Conservation (phyloP, 345 rosid genomes). For the Eutrema heterophyllum region DNA sequence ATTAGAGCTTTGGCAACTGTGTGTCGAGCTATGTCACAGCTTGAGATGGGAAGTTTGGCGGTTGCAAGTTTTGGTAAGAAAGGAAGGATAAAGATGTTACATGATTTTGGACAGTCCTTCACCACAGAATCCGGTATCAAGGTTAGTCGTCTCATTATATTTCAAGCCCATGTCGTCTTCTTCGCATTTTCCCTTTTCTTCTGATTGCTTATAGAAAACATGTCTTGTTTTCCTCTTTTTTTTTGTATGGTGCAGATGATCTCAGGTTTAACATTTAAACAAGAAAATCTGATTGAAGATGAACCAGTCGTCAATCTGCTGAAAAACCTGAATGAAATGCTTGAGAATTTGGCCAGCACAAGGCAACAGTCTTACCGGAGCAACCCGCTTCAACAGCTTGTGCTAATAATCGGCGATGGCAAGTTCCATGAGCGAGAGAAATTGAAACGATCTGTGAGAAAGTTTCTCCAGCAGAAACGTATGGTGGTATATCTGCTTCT, state of each 20-base stretch:
- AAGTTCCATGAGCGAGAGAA: constrained; percentile 84
- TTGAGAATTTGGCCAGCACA: constrained; percentile 57
- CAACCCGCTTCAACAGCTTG: constrained; percentile 94
- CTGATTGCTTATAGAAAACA: not conserved
- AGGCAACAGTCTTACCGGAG: constrained; percentile 88
- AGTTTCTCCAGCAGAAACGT: constrained; percentile 64
- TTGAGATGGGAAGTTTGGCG: constrained; percentile 92
- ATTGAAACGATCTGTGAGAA: constrained; percentile 66
- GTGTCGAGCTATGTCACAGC: constrained; percentile 86
- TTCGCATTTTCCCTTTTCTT: not conserved
- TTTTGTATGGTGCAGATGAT: constrained; percentile 53
- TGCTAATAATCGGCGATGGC: constrained; percentile 84
- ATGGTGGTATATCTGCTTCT: constrained; percentile 90
- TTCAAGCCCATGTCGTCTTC: not conserved
- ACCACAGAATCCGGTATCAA: constrained; percentile 77
- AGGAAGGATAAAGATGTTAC: constrained; percentile 74
- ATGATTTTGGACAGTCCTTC: constrained; percentile 86
- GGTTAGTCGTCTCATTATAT: constrained; percentile 41
- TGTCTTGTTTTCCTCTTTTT: not conserved
- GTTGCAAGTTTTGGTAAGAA: constrained; percentile 86
- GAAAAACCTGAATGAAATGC: constrained; percentile 59
- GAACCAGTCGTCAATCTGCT: constrained; percentile 80
- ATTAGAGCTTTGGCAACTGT: constrained; percentile 88
- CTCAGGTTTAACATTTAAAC: constrained; percentile 76
- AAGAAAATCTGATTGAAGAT: constrained; percentile 78